Evolutionary conservation across 495 filamentous ascomycete genomes (phyloP), one percentile per base, ranked within the genome.

Genomic region (Rostrohypoxylon terebratum): DNA sequence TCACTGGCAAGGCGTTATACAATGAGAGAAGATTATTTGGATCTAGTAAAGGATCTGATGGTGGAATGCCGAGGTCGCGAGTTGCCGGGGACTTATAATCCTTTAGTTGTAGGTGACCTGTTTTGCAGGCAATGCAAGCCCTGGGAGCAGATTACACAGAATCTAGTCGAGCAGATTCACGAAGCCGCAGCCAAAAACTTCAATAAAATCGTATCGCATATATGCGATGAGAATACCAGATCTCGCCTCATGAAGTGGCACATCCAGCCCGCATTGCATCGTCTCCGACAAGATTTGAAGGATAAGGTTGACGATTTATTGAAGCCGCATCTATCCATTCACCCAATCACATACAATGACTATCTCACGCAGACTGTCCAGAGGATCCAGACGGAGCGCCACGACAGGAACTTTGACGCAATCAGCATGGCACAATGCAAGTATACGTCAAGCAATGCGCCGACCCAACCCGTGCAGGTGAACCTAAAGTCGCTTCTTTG

Each of bases 311-410:
- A 73, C 23, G 69, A 74, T 18, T 53, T 83, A 18, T 55, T 82
- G 10, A 36, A 54, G 28, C 69, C 69, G 10, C 75, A 81, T 42
- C 31, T 71, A 14, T 74, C 67, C n/a, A 69, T 75, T 21, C 77
- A 83, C 55, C 79, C 80, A 3, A 87, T 88, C 64, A 87, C 85
- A 1, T 87, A 87, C 71, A 87, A 86, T 68, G 80, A 85, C 68
- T 81, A 87, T 60, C 86, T 83, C 51, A 84, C 83, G 0, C 77
- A 85, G 38, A 82, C 59, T 21, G 74, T 87, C 1, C 83, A 86
- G 68, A 75, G 79, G 31, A 78, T 79, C 18, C 80, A 77, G 53
- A 66, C 78, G 3, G 16, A 63, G 31, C 77, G 83, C 10, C 80
- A 77, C 53, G 77, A 79, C 4, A 48, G 72, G 3, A 62, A 77